Evolutionary conservation across 2,329 filamentous ascomycete genomes (phyloP).

Genomic region (Aspergillus sergii): DNA sequence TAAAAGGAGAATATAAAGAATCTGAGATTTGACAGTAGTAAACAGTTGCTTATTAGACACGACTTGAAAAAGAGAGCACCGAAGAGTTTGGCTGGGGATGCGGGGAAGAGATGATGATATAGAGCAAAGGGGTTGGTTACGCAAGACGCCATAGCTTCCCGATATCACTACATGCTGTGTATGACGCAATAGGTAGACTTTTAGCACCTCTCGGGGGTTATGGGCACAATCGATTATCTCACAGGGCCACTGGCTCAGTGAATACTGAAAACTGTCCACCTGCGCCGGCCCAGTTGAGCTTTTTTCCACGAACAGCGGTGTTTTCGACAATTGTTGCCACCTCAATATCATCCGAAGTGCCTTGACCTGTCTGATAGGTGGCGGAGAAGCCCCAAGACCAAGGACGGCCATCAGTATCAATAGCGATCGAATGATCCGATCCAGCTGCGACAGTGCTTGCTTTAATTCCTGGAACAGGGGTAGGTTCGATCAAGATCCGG

Average conservation of each 20-base stretch:
- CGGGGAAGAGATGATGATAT: not conserved
- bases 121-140: not conserved
- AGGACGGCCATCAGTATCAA: slow-evolving; percentile 69
- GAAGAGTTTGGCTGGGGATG: not conserved
- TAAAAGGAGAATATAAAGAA: not conserved
- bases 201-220: not conserved
- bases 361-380: slow-evolving; percentile 79
- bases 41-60: not conserved
- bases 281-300: slow-evolving; percentile 77
- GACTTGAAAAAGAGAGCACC: not conserved
- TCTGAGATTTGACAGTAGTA: not conserved
- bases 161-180: not conserved
- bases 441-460: slow-evolving; percentile 63
- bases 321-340: slow-evolving; percentile 81
- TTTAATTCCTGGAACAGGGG: slow-evolving; percentile 60
- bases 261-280: slow-evolving; percentile 72
- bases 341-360: slow-evolving; percentile 76
- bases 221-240: slow-evolving; percentile 3
- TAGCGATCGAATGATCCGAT: slow-evolving; percentile 72
- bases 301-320: slow-evolving; percentile 74
- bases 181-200: not conserved
- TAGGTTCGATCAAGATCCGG: slow-evolving; percentile 72
- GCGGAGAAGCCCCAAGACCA: slow-evolving; percentile 80
- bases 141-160: not conserved
- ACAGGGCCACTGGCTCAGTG: slow-evolving; percentile 33